Evolutionary conservation across 2,329 filamentous ascomycete species (phyloP).

Genomic region (Colletotrichum sp.): DNA sequence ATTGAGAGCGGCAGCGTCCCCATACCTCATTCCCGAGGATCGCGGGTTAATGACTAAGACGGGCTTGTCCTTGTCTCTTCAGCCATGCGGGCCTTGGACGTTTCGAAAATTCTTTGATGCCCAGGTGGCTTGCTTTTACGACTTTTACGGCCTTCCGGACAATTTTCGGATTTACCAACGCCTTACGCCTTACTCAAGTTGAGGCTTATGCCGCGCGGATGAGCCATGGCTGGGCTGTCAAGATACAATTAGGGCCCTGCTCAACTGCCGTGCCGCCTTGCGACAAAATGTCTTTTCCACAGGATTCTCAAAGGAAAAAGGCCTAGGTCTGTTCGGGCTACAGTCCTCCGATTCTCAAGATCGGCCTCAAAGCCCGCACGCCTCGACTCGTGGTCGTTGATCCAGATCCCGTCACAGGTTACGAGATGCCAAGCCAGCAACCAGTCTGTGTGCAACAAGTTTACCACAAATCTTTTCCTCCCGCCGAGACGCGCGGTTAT

Average conservation of each 20-base stretch:
- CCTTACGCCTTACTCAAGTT: background rate
- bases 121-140: background rate
- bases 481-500: background rate
- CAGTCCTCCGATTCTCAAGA: background rate
- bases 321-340: background rate
- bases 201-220: background rate
- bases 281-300: background rate
- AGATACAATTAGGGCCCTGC: background rate
- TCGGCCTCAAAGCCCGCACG: background rate
- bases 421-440: background rate
- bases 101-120: background rate
- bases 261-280: background rate
- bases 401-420: background rate
- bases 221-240: background rate
- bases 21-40: background rate
- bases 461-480: background rate
- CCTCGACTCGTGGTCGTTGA: background rate
- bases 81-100: background rate
- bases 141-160: background rate
- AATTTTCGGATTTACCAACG: background rate
- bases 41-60: background rate
- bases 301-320: background rate
- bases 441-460: background rate
- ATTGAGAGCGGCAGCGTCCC: background rate
- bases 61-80: background rate